Percentiles rank a stretch among this genome's conserved stretches.
These are phyloP conservation scores for Conringia planisiliqua DNA, from an alignment of 345 rosid genomes.

Conservation along the genomic window DNA sequence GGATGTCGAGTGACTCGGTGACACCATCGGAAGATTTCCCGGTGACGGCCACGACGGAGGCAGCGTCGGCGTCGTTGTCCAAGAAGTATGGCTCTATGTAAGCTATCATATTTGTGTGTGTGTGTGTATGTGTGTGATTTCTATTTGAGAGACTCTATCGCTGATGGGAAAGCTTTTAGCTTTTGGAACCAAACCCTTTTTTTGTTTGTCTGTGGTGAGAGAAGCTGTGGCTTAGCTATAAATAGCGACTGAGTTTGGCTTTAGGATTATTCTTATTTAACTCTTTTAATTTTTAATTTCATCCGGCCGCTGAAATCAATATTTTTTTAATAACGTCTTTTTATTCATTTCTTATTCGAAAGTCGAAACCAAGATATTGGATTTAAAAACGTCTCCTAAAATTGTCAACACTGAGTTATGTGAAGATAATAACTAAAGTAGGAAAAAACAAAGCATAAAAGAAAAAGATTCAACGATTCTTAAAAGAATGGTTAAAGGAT, in stretches of 20 bases:
- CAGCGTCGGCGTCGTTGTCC: slow-evolving; percentile 64
- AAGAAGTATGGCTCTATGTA: slow-evolving; percentile 60
- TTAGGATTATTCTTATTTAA: slow-evolving; percentile 1
- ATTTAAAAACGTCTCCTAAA: not conserved
- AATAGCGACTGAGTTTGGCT: slow-evolving; percentile 33
- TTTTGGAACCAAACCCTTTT: slow-evolving; percentile 18
- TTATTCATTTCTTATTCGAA: not conserved
- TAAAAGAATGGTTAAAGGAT: slow-evolving; percentile 34
- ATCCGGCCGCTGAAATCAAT: slow-evolving; percentile 29
- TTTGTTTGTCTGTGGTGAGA: slow-evolving; percentile 32
- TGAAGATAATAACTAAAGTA: slow-evolving; percentile 20
- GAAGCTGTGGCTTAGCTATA: slow-evolving; percentile 33
- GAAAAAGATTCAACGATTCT: slow-evolving; percentile 21
- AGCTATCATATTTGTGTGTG: slow-evolving; percentile 57
- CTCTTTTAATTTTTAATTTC: not conserved
- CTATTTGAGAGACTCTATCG: slow-evolving; percentile 20
- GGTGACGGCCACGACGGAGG: slow-evolving; percentile 23
- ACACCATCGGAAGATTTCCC: slow-evolving; percentile 32
- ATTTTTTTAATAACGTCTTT: slow-evolving; percentile 9
- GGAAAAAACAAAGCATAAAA: not conserved
- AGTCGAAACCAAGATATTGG: slow-evolving; percentile 10
- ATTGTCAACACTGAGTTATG: slow-evolving; percentile 33
- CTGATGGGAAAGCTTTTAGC: slow-evolving; percentile 19
- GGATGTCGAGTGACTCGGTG: slow-evolving; percentile 51
- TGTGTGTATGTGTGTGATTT: slow-evolving; percentile 1